phyloP scores from a whole-genome alignment of 164 flowering plant species.

The Chimonanthus salicifolius region DNA sequence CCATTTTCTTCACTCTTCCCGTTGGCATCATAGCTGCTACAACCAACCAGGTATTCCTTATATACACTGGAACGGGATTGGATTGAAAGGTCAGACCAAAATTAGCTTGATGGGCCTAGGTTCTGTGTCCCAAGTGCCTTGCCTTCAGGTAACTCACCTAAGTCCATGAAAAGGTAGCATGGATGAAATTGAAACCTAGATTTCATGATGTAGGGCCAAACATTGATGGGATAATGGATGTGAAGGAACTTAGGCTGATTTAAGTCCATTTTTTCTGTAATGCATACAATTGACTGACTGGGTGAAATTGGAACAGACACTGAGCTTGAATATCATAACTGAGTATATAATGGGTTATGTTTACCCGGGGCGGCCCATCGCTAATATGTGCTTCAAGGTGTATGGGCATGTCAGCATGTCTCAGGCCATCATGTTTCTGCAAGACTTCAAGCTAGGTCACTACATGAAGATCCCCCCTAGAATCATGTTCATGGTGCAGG shows the following conservation, averaged over 20 bases:
- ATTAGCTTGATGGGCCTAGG: too few species aligned
- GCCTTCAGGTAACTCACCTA: too few species aligned
- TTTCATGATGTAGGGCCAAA: too few species aligned
- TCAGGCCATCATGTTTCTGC: constrained; percentile 74
- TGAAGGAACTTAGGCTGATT: too few species aligned
- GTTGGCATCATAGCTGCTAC: constrained; percentile 84
- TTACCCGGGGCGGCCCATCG: constrained; percentile 81
- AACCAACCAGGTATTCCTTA: constrained; percentile 57
- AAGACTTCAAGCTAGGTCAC: constrained; percentile 92
- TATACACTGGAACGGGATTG: too few species aligned
- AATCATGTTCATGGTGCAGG: constrained; percentile 93
- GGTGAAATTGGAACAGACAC: constrained; percentile 27
- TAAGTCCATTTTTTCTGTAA: too few species aligned
- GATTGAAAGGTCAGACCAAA: too few species aligned
- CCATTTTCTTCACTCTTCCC: constrained; percentile 78
- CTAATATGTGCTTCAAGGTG: constrained; percentile 91
- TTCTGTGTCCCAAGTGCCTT: too few species aligned
- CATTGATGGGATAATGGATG: too few species aligned
- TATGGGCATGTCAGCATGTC: constrained; percentile 84
- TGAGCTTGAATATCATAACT: constrained; percentile 75
- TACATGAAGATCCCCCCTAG: constrained; percentile 96
- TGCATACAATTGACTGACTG: too few species aligned
- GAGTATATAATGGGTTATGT: constrained; percentile 80
- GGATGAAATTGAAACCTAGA: too few species aligned
- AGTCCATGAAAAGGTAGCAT: too few species aligned